These are phyloP conservation scores for Globisporangium barbulae DNA, from an alignment of 352 stramenopile genomes.

Conservation along the genomic window DNA sequence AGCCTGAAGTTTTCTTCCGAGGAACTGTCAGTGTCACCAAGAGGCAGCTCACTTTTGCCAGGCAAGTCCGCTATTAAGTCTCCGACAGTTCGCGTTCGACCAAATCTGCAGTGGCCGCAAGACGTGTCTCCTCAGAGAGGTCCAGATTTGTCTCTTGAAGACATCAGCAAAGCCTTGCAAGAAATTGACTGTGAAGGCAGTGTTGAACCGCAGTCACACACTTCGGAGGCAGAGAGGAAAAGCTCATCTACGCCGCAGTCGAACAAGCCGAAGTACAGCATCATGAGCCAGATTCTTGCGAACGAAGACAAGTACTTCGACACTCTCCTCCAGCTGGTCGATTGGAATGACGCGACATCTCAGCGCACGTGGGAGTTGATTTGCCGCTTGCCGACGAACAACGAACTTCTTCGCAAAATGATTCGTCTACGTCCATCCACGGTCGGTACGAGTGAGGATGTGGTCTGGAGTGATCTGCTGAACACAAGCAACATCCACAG, in stretches of 20 bases:
- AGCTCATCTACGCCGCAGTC: neutral
- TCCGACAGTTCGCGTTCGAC: slow-evolving; percentile 32
- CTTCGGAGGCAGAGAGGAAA: neutral
- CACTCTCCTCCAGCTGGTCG: slow-evolving; percentile 54
- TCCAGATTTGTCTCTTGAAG: slow-evolving; percentile 38
- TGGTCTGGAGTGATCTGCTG: slow-evolving; percentile 48
- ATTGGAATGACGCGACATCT: slow-evolving; percentile 44
- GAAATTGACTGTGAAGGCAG: slow-evolving; percentile 6
- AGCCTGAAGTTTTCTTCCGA: neutral
- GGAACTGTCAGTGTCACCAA: neutral
- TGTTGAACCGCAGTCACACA: neutral
- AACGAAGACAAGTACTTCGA: slow-evolving; percentile 56
- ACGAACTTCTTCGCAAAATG: slow-evolving; percentile 57
- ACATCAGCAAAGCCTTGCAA: slow-evolving; percentile 23
- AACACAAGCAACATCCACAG: slow-evolving; percentile 45
- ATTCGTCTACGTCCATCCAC: slow-evolving; percentile 38
- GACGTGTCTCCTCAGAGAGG: slow-evolving; percentile 39
- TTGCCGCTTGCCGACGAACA: slow-evolving; percentile 67
- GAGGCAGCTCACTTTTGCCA: neutral
- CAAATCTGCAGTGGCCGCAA: slow-evolving; percentile 40
- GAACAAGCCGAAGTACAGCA: slow-evolving; percentile 21
- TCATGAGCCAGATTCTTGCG: slow-evolving; percentile 55
- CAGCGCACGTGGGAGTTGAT: slow-evolving; percentile 74
- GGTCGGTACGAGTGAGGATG: slow-evolving; percentile 12
- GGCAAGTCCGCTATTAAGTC: slow-evolving; percentile 32